A percentile compares a stretch with the other conserved stretches of the same genome.
phyloP scores from a whole-genome alignment of 2,329 filamentous ascomycete genomes.

The Aspergillus calidoustus region DNA sequence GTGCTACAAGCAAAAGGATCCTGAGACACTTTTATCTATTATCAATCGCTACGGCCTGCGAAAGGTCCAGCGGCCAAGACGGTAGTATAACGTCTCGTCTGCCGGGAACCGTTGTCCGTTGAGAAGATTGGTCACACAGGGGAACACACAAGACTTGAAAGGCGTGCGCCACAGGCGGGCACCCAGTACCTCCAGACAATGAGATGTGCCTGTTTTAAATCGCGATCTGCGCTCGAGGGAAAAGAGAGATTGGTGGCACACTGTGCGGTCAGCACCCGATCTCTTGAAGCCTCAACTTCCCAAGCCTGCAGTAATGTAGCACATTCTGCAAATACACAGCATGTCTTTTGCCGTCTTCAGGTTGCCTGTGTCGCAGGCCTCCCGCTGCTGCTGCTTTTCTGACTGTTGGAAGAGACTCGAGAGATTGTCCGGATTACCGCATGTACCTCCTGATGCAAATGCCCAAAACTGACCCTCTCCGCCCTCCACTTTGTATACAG shows the following conservation, averaged over 20 bases:
- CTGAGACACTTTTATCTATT: slow-evolving; percentile 11
- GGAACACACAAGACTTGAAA: slow-evolving; percentile 1
- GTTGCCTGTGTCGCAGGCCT: background rate
- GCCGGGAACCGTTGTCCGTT: slow-evolving; percentile 7
- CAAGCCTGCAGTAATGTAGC: background rate
- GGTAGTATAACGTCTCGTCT: slow-evolving; percentile 3
- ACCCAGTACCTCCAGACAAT: background rate
- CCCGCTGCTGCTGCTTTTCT: background rate
- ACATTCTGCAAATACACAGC: background rate
- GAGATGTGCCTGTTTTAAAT: background rate
- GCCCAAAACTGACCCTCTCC: too few species aligned
- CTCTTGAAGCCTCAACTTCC: background rate
- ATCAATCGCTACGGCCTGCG: slow-evolving; percentile 7
- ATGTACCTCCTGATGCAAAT: too few species aligned
- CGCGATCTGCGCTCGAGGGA: background rate
- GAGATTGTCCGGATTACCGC: background rate
- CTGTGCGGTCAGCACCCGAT: slow-evolving; percentile 10
- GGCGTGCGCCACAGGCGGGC: slow-evolving; percentile 13
- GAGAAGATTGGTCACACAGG: background rate
- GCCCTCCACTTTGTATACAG: background rate
- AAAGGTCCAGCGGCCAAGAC: background rate
- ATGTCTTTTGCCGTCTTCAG: background rate
- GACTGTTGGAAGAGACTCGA: background rate
- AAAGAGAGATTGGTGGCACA: slow-evolving; percentile 1
- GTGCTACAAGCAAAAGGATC: slow-evolving; percentile 5